Conservation (phyloP, 78 protist species). For the Isochrysis galbana region DNA sequence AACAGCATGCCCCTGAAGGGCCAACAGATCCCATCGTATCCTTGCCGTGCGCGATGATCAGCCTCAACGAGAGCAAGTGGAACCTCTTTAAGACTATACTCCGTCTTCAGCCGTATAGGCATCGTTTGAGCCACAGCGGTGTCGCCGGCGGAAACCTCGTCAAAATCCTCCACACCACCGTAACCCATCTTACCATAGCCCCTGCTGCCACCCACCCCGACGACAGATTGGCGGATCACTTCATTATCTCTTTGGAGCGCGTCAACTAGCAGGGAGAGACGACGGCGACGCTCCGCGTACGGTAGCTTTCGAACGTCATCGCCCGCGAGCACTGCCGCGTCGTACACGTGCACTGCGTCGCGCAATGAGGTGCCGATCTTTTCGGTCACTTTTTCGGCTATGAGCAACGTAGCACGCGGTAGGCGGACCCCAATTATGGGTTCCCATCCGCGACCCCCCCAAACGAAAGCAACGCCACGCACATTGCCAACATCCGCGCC, state of each 20-base stretch:
- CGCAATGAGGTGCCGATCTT: not conserved
- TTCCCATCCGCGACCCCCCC: not conserved
- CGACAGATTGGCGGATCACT: not conserved
- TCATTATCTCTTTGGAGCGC: not conserved
- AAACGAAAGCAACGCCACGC: not conserved
- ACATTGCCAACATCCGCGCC: not conserved
- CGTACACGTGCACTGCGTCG: conserved; percentile 1
- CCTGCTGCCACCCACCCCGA: not conserved
- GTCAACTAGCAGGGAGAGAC: not conserved
- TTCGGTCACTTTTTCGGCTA: not conserved
- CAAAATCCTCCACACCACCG: too few species aligned
- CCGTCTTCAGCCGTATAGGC: not conserved
- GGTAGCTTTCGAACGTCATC: not conserved
- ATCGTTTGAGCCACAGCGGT: not conserved
- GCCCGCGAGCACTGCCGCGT: not conserved
- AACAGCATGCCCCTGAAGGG: not conserved
- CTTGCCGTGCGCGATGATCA: not conserved
- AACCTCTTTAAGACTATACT: not conserved
- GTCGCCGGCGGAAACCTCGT: not conserved
- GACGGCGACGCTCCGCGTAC: not conserved
- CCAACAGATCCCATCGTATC: not conserved
- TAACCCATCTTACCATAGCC: too few species aligned
- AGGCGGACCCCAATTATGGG: not conserved
- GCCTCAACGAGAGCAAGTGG: not conserved
- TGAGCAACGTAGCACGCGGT: not conserved